Percentiles rank a stretch among this genome's conserved stretches.
Conservation (phyloP, 805 yeast species). For the Ogataea corticis region DNA sequence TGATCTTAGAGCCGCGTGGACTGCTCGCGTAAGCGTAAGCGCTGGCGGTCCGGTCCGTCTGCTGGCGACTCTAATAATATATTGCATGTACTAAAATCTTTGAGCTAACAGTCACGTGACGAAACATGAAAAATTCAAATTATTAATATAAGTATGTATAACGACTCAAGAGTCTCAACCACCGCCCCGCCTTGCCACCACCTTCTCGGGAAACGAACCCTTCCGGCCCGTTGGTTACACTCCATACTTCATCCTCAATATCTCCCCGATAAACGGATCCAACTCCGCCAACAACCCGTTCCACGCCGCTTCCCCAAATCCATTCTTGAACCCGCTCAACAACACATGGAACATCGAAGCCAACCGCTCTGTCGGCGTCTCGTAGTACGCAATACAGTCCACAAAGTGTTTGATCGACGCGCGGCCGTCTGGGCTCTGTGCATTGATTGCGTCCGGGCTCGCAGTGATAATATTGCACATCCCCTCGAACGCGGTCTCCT, state of each 20-base stretch:
- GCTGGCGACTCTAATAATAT: neutral
- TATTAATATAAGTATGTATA: neutral
- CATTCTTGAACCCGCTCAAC: conserved; percentile 44
- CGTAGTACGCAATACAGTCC: conserved; percentile 58
- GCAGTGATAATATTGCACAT: conserved; percentile 65
- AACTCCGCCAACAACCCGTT: conserved; percentile 22
- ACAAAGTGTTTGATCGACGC: conserved; percentile 53
- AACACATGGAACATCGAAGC: conserved; percentile 45
- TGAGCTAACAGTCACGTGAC: too few species aligned
- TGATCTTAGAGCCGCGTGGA: conserved; percentile 60
- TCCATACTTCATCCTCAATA: conserved; percentile 29
- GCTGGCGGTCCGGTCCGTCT: too few species aligned
- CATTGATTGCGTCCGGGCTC: conserved; percentile 65
- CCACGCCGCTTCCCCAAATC: conserved; percentile 44
- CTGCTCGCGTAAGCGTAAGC: too few species aligned
- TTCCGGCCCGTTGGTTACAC: conserved; percentile 15
- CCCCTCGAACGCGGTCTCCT: conserved; percentile 84
- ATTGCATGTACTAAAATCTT: too few species aligned
- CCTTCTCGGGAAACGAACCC: neutral
- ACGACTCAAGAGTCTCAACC: too few species aligned
- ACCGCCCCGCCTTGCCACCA: neutral
- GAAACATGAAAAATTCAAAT: neutral
- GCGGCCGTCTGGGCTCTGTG: conserved; percentile 45
- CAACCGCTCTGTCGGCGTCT: conserved; percentile 49
- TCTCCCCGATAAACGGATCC: conserved; percentile 27